Conservation (phyloP, 2,329 filamentous ascomycete genomes). For the Cadophora gregata region DNA sequence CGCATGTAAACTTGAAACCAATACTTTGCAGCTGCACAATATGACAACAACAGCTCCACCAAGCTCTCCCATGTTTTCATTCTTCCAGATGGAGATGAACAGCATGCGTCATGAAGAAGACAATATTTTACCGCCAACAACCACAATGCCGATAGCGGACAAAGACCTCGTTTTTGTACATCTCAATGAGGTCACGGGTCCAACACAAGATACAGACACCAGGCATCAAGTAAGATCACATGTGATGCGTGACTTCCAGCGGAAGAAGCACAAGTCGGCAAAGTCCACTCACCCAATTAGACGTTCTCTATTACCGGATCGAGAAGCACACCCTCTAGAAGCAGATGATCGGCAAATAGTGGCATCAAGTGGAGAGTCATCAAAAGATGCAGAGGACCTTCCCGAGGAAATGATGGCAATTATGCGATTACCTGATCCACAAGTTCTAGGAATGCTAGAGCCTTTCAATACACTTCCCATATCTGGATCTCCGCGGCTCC, state of each 20-base stretch:
- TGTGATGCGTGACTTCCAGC: conserved; percentile 12
- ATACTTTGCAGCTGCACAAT: not conserved
- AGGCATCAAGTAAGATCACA: conserved; percentile 1
- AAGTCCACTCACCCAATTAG: not conserved
- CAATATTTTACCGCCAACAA: not conserved
- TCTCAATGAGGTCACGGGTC: conserved; percentile 4
- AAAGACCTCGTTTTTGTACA: conserved; percentile 9
- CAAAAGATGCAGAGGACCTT: not conserved
- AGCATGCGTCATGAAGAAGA: too few species aligned
- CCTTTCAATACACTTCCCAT: conserved; percentile 5
- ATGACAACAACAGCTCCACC: conserved; percentile 6
- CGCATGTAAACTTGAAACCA: not conserved
- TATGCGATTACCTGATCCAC: not conserved
- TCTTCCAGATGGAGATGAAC: not conserved
- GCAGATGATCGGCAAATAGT: not conserved
- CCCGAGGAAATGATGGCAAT: not conserved
- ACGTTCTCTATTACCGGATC: not conserved
- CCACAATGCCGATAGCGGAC: not conserved
- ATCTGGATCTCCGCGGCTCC: not conserved
- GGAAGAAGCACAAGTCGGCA: not conserved
- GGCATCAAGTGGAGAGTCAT: not conserved
- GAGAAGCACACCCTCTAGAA: too few species aligned
- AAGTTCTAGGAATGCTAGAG: conserved; percentile 1
- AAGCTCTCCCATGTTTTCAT: not conserved
- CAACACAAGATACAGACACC: not conserved